These are phyloP conservation scores for Trichoderma koningii DNA, from an alignment of 2,329 filamentous ascomycete species.

Conservation along the genomic window DNA sequence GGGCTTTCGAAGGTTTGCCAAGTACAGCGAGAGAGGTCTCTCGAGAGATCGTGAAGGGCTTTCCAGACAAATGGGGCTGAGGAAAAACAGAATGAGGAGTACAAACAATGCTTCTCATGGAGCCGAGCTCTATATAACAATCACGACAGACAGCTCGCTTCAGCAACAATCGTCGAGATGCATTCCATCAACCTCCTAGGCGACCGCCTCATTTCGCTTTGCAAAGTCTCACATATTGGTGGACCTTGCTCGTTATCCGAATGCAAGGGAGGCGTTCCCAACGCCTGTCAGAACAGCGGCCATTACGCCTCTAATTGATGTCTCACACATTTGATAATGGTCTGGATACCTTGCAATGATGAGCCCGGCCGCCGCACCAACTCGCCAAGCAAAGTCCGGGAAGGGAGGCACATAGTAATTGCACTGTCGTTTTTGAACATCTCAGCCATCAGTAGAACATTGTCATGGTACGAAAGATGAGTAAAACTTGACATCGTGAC, in stretches of 20 bases:
- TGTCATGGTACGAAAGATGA: neutral
- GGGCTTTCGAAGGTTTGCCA: neutral
- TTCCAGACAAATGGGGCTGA: neutral
- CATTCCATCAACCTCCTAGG: constrained; percentile 18
- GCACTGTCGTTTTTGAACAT: neutral
- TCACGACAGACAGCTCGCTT: neutral
- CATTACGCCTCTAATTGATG: constrained; percentile 17
- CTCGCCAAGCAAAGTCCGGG: neutral
- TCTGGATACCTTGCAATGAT: neutral
- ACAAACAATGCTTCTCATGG: neutral
- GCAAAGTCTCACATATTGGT: constrained; percentile 14
- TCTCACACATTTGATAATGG: constrained; percentile 22
- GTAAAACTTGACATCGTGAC: too few relatives aligned
- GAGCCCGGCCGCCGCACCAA: neutral
- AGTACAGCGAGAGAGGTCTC: neutral
- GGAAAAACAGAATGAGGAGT: neutral
- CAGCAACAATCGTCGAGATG: neutral
- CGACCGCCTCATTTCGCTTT: constrained; percentile 20
- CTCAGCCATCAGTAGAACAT: neutral
- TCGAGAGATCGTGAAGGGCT: neutral
- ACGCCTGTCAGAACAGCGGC: constrained; percentile 16
- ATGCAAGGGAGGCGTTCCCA: constrained; percentile 13
- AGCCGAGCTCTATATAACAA: neutral
- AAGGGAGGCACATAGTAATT: neutral
- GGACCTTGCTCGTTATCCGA: neutral